Conservation (phyloP, 768 basidiomycete species). For the Mycena pura region DNA sequence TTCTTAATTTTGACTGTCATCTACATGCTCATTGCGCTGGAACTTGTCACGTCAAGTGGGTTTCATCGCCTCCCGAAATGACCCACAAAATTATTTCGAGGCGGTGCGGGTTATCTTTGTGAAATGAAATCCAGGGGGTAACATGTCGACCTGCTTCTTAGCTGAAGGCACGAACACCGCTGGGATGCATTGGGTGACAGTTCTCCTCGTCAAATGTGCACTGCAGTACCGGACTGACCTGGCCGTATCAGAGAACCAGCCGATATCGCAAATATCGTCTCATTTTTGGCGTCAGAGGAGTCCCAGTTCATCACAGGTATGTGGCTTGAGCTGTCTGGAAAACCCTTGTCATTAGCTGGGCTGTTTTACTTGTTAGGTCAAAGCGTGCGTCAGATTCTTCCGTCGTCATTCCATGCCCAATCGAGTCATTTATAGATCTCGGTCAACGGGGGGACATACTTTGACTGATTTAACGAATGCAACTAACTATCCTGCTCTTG, state of each 20-base stretch:
- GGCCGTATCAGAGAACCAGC: constrained; percentile 15
- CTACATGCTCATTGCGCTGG: too few species aligned
- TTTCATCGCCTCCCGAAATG: not conserved
- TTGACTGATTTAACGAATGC: too few species aligned
- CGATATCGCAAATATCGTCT: constrained; percentile 37
- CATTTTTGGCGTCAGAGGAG: constrained; percentile 38
- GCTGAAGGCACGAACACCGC: too few species aligned
- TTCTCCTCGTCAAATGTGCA: not conserved
- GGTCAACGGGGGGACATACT: constrained; percentile 6
- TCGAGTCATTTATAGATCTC: not conserved
- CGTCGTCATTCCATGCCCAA: not conserved
- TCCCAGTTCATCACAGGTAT: constrained; percentile 37
- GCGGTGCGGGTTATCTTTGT: too few species aligned
- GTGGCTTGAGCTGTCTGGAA: not conserved
- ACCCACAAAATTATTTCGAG: too few species aligned
- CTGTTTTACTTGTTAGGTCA: constrained; percentile 5
- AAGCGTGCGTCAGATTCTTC: not conserved
- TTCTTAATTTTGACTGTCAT: too few species aligned
- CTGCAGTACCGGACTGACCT: not conserved
- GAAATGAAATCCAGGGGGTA: too few species aligned
- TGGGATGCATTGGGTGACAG: too few species aligned
- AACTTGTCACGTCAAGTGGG: not conserved
- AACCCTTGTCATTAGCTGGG: not conserved
- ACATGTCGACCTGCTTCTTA: too few species aligned
- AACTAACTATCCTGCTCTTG: too few species aligned